Base-by-base conservation (phyloP, 176 grass and related monocot species). In the Raddia guianensis region DNA sequence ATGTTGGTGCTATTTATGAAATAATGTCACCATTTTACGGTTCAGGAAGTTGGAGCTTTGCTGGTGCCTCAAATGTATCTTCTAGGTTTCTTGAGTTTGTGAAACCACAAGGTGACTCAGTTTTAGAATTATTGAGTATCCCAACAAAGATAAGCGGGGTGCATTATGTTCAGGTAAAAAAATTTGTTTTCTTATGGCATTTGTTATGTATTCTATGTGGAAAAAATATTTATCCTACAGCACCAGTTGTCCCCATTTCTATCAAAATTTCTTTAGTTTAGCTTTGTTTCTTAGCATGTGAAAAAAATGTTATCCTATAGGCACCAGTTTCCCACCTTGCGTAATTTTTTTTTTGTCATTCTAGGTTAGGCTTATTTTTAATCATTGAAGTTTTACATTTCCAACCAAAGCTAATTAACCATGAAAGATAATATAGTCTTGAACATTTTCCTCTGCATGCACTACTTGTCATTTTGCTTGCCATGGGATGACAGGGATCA, bases 91-190 rank as follows among this genome's bases (percentile, higher is more conserved):
- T 99, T 82, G 90, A 99, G 81, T 99, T 94, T 76, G 66, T 67
- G 58, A 86, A 91, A 91, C 77, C 86, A 82, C 86, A 91, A 72
- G 92, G 97, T 66, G 85, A 86, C 54, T 95, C 91, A 6, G 90
- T 96, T 84, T 84, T 99, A 74, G 97, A 99, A 82, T 88, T 99
- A 81, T 70, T 99, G 73, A 99, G 93, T 80, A 91, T 87, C 47
- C 87, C 97, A 6, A 93, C 97, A 90, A 99, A 96, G 84, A 95
- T 99, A 90, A 94, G 90, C 2, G 97, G 97, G 47, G 93, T 99
- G 42, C 97, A 99, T 73, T 96, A 99, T 88, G 86, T 99, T 90
- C 90, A 91, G 93, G 97, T 99, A 89, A 80, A 53, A 49, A 46
- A 65, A 6, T 20, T 66, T 9, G 21, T 60, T 78, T 78, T 61